These are phyloP conservation scores for Oropetium thomaeum DNA, from an alignment of 176 grass and related monocot genomes.

Conservation along the genomic window DNA sequence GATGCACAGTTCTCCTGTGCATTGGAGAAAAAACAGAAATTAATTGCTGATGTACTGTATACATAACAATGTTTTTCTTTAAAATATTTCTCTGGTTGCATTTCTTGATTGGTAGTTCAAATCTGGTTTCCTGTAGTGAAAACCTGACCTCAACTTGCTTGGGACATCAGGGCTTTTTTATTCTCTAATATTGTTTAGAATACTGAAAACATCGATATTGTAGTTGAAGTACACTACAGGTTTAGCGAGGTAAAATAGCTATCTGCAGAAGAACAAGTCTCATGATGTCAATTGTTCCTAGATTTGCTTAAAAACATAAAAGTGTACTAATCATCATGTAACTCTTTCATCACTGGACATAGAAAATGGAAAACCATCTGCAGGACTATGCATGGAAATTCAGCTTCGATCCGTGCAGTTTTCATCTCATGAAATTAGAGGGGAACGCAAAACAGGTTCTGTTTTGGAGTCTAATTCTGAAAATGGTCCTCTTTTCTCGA, in stretches of 20 bases:
- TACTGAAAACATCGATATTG: background rate
- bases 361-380: background rate
- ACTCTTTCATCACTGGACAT: background rate
- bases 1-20: no score
- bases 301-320: background rate
- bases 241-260: background rate
- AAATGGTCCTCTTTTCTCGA: no score
- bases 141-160: background rate
- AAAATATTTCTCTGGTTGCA: background rate
- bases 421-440: no score
- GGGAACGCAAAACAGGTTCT: no score
- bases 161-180: background rate
- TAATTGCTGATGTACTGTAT: background rate
- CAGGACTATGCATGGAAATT: no score
- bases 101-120: background rate
- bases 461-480: no score
- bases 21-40: no score
- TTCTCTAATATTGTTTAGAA: background rate
- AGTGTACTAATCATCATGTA: no score
- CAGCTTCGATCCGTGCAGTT: background rate
- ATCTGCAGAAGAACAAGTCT: background rate
- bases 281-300: background rate
- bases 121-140: background rate
- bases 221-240: background rate
- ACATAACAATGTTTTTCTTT: background rate